Evolutionary conservation across 169 alveolate species (phyloP).

Genomic region (Amoebophrya sp.): DNA sequence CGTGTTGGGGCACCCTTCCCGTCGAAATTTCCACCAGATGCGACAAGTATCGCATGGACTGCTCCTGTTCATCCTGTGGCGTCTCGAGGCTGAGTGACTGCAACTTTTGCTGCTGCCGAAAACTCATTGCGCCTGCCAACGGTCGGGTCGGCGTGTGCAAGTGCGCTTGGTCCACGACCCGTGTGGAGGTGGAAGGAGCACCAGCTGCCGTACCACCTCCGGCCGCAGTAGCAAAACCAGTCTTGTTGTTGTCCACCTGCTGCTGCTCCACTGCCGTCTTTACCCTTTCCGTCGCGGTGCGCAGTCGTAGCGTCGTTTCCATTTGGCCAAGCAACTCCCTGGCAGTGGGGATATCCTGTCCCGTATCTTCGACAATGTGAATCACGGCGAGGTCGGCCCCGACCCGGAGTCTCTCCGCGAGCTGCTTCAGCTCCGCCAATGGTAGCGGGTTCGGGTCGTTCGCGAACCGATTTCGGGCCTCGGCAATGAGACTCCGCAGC

Average conservation of each 20-base stretch:
- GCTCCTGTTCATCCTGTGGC: background rate
- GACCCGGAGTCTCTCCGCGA: background rate
- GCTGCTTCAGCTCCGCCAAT: background rate
- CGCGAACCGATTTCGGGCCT: background rate
- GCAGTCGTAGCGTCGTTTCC: background rate
- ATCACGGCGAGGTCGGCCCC: background rate
- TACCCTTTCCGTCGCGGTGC: background rate
- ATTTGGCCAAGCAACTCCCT: background rate
- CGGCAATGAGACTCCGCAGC: background rate
- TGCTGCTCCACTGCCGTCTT: too few relatives aligned
- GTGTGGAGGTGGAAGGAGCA: too few relatives aligned
- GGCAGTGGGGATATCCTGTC: background rate
- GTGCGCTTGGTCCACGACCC: too few relatives aligned
- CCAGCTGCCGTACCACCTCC: too few relatives aligned
- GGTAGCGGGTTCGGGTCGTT: background rate
- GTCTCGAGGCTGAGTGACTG: background rate
- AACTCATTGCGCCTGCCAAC: conserved; percentile 15
- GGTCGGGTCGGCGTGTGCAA: too few relatives aligned
- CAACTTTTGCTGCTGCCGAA: conserved; percentile 10
- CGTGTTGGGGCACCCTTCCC: background rate
- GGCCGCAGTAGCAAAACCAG: too few relatives aligned
- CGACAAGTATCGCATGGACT: background rate
- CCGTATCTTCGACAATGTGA: background rate
- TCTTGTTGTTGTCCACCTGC: too few relatives aligned
- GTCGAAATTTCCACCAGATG: background rate